These are phyloP conservation scores for Penicillium coffeae DNA, from an alignment of 495 filamentous ascomycete genomes.

Conservation along the genomic window DNA sequence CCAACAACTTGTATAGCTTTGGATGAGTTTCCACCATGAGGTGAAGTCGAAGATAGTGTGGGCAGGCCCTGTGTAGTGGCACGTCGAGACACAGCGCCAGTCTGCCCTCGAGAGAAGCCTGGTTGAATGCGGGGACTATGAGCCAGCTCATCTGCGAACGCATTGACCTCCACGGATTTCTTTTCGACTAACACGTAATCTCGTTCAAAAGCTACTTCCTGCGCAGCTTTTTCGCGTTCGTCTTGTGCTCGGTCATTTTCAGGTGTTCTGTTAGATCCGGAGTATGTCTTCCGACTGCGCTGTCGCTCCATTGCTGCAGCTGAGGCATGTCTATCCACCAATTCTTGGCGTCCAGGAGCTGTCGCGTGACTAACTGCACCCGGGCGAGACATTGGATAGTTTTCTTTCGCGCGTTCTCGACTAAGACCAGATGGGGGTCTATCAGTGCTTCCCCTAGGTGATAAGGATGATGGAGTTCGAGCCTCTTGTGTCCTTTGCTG, in stretches of 20 bases:
- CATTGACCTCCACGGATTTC: constrained; percentile 90
- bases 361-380: constrained; percentile 49
- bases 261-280: constrained; percentile 42
- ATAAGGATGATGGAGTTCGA: constrained; percentile 29
- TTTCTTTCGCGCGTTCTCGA: constrained; percentile 25
- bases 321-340: constrained; percentile 31
- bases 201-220: constrained; percentile 83
- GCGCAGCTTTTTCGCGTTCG: constrained; percentile 70
- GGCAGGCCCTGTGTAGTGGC: constrained; percentile 61
- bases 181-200: constrained; percentile 98
- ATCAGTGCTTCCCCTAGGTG: constrained; percentile 42
- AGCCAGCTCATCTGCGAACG: constrained; percentile 90
- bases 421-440: constrained; percentile 24
- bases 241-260: constrained; percentile 46
- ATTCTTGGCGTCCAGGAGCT: constrained; percentile 58
- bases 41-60: constrained; percentile 31
- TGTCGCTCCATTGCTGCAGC: constrained; percentile 46
- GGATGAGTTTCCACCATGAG: constrained; percentile 35
- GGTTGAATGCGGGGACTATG: constrained; percentile 62
- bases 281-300: constrained; percentile 44
- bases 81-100: constrained; percentile 59
- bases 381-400: constrained; percentile 35
- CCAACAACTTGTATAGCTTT: constrained; percentile 67
- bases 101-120: constrained; percentile 33
- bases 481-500: constrained; percentile 37